Conservation (phyloP, 305 asterid species). For the Fraxinus paxiana region DNA sequence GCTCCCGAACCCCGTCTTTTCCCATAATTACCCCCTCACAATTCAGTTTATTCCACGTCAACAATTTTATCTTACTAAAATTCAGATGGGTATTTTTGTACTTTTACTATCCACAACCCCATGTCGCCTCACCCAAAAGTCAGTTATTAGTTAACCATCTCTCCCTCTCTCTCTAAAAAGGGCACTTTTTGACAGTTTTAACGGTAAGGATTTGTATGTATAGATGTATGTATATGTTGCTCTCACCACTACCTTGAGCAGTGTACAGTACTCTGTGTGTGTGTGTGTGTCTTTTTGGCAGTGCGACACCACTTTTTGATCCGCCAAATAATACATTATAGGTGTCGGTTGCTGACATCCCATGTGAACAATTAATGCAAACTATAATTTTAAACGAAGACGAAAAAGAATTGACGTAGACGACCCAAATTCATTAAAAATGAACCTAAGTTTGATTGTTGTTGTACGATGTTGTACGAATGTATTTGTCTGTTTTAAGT, state of each 20-base stretch:
- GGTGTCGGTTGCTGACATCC: slow-evolving; percentile 39
- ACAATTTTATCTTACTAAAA: background rate
- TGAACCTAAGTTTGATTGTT: background rate
- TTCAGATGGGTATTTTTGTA: background rate
- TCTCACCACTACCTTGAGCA: slow-evolving; percentile 21
- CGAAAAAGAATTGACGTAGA: background rate
- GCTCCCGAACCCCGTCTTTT: background rate
- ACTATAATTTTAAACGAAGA: background rate
- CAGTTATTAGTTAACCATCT: slow-evolving; percentile 27
- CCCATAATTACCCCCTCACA: background rate
- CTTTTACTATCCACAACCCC: background rate
- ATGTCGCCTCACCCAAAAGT: background rate
- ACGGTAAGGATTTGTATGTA: slow-evolving; percentile 8
- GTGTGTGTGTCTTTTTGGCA: background rate
- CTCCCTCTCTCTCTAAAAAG: background rate
- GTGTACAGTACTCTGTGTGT: background rate
- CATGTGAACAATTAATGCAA: slow-evolving; percentile 28
- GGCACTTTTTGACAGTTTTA: slow-evolving; percentile 24
- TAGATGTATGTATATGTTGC: background rate
- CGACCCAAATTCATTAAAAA: background rate
- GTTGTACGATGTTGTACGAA: background rate
- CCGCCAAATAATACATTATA: background rate
- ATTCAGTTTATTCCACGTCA: slow-evolving; percentile 3
- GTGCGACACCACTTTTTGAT: background rate
- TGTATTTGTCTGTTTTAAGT: background rate